Conservation (phyloP, 2,329 filamentous ascomycete genomes). For the Trichoderma citrinoviride region DNA sequence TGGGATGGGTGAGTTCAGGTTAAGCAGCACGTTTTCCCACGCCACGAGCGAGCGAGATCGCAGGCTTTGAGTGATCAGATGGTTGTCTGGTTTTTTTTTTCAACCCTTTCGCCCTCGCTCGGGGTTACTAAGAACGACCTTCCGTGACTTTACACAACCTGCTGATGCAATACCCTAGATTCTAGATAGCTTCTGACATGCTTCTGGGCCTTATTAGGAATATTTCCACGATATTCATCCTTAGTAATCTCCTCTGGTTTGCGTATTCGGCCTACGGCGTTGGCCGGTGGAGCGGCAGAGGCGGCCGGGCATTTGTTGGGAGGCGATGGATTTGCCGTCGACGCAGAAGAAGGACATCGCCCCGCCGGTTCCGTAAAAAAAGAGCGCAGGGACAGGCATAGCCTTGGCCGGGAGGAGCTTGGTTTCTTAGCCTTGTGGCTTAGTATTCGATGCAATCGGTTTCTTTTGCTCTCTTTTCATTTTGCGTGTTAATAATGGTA, state of each 20-base stretch:
- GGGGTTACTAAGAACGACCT: background rate
- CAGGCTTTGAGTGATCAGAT: too few relatives aligned
- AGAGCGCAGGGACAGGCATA: background rate
- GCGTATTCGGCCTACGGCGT: background rate
- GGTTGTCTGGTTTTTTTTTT: too few relatives aligned
- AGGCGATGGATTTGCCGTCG: background rate
- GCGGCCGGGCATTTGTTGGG: constrained; percentile 16
- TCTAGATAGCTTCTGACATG: background rate
- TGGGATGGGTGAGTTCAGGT: background rate
- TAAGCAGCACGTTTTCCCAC: background rate
- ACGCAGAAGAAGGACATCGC: background rate
- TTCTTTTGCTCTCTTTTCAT: too few relatives aligned
- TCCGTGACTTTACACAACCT: background rate
- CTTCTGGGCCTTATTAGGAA: background rate
- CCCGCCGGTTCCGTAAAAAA: constrained; percentile 22
- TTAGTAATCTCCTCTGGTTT: background rate
- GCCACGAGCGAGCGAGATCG: too few relatives aligned
- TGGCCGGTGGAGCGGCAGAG: background rate
- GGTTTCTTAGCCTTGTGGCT: constrained; percentile 14
- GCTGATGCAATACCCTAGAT: background rate
- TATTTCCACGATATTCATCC: background rate
- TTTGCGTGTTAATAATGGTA: too few relatives aligned
- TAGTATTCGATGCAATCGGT: background rate
- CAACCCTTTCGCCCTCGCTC: background rate
- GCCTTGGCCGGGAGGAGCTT: background rate